phyloP scores from a whole-genome alignment of 2,329 filamentous ascomycete species.

The Penicillium rolfsii region DNA sequence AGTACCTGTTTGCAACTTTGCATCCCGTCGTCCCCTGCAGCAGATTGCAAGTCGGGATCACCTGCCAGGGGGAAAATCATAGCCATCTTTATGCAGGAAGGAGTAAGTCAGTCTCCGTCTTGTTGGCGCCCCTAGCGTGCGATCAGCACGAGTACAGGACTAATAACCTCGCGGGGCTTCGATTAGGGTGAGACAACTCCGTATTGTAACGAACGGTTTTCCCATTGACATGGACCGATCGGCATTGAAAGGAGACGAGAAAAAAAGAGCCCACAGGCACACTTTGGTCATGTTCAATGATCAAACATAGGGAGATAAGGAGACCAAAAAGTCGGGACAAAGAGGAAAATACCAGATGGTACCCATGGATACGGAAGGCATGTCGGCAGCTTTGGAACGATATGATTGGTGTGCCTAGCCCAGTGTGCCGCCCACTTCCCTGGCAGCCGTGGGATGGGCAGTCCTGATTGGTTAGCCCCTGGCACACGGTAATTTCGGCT shows the following conservation, averaged over 20 bases:
- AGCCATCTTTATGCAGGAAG: neutral
- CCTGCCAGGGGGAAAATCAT: constrained; percentile 12
- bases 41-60: constrained; percentile 3
- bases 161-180: constrained; percentile 22
- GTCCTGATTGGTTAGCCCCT: constrained; percentile 32
- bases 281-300: neutral
- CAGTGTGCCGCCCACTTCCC: constrained; percentile 5
- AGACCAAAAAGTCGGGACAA: neutral
- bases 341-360: constrained; percentile 10
- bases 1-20: constrained; percentile 1
- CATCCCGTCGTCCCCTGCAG: neutral
- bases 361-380: constrained; percentile 28
- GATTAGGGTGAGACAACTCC: constrained; percentile 4
- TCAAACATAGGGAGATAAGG: neutral
- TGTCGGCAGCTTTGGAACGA: constrained; percentile 17
- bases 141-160: constrained; percentile 19
- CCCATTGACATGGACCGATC: constrained; percentile 7
- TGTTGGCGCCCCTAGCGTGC: constrained; percentile 18
- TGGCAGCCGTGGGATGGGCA: neutral
- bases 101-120: neutral
- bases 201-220: constrained; percentile 4
- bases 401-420: constrained; percentile 41
- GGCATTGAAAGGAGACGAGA: neutral
- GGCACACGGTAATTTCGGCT: constrained; percentile 30
- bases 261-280: neutral